phyloP scores from a whole-genome alignment of 306 rosid species.

The Glycine tomentella region DNA sequence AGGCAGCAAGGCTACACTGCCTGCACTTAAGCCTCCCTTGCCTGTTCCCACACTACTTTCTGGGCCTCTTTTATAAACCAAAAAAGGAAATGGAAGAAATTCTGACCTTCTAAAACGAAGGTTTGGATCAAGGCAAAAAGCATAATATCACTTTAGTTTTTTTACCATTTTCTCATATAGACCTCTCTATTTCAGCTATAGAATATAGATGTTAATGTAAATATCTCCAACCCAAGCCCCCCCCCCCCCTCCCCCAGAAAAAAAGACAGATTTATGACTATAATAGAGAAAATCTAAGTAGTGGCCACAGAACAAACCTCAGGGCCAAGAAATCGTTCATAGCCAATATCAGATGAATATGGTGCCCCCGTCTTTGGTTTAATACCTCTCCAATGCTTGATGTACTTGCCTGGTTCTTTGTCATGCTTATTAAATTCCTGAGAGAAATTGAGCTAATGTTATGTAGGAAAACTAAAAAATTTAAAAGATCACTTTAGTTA shows the following conservation, averaged over 20 bases:
- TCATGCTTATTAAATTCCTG: slow-evolving; percentile 97
- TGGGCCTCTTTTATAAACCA: slow-evolving; percentile 15
- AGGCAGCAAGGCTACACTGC: neutral
- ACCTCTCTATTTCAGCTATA: neutral
- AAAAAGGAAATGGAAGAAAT: slow-evolving; percentile 9
- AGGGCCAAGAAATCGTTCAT: slow-evolving; percentile 98
- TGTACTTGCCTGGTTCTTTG: slow-evolving; percentile 89
- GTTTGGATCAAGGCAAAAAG: neutral
- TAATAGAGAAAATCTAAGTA: neutral
- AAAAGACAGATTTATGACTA: no score
- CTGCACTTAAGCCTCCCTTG: slow-evolving; percentile 13
- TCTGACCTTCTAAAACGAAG: slow-evolving; percentile 21
- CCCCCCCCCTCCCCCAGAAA: no score
- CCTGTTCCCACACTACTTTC: neutral
- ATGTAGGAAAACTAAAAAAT: slow-evolving; percentile 20
- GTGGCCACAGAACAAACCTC: slow-evolving; percentile 68
- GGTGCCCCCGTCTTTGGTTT: slow-evolving; percentile 99
- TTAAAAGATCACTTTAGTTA: slow-evolving; percentile 19
- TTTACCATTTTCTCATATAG: slow-evolving; percentile 3
- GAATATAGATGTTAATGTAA: neutral
- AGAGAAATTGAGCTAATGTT: slow-evolving; percentile 48
- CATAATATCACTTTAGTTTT: neutral
- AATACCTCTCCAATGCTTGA: slow-evolving; percentile 96
- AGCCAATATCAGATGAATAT: slow-evolving; percentile 97
- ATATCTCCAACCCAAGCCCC: no score